Evolutionary conservation across 2,329 filamentous ascomycete genomes (phyloP), one percentile per base, ranked within the genome.

Genomic region (Penicillium sp.): DNA sequence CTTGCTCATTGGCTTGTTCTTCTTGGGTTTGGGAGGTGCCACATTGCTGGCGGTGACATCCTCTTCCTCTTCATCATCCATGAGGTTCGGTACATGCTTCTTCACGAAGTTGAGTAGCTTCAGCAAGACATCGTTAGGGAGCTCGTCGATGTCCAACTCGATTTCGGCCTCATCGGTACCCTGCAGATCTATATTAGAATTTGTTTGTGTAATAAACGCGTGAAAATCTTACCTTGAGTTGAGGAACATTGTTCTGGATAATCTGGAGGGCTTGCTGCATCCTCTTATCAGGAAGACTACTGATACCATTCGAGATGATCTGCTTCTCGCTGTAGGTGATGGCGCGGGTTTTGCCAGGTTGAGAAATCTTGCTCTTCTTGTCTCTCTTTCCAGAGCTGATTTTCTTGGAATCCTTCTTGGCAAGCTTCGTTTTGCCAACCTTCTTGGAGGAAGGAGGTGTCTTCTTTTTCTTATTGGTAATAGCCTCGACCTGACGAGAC

Each of bases 291-390:
- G 92, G 87, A 56, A 97, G 85, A 60, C 87, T 87, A 66, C 88
- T 89, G 62, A 96, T 94, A 15, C 90, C 89, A 57, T 88, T 87
- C 1, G 91, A 93, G 57, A 99, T 95, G 63, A 92, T 85, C 57
- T 94, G 91, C 79, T 97, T 97, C 76, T 99, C 92, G 4, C 88
- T 82, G 58, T 87, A 84, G 8, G 85, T 87, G 44, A 91, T 85
- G 68, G 90, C 84, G 53, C 83, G 82, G n/a, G 82, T 78, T 67
- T 84, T 87, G 59, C 80, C 82, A 0, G 70, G 70, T 60, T 75
- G 79, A 33, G 69, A 60, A 15, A 58, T 49, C 55, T 75, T 77
- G 38, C 60, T 65, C 58, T 76, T 75, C 71, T 79, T 82, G 58
- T 79, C 75, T 65, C 81, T 81, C 70, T 81, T 81, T 41, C 59